phyloP scores from a whole-genome alignment of 768 basidiomycete genomes.

The Mycena epipterygia region DNA sequence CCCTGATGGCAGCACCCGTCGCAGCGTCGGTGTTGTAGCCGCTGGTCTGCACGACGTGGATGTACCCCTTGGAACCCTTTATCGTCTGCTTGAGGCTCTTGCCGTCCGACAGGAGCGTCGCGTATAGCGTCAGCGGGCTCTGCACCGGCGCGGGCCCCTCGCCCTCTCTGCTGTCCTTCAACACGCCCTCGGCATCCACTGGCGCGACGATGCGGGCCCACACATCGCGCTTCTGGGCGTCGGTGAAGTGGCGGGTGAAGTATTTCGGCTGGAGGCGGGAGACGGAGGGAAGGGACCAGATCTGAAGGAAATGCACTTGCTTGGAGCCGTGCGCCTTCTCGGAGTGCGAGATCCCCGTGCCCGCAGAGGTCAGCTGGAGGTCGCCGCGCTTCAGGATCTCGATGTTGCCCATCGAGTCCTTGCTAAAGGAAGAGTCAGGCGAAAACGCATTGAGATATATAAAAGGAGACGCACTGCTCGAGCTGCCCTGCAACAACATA shows the following conservation, averaged over 20 bases:
- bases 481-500: constrained; percentile 86
- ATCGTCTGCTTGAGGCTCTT: constrained; percentile 68
- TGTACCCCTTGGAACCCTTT: constrained; percentile 73
- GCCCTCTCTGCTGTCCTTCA: constrained; percentile 68
- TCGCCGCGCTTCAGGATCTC: constrained; percentile 93
- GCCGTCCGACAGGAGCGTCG: constrained; percentile 76
- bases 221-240: constrained; percentile 83
- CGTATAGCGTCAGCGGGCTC: constrained; percentile 76
- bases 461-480: constrained; percentile 73
- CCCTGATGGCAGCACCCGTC: constrained; percentile 68
- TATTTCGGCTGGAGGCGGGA: constrained; percentile 78
- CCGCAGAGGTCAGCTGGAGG: constrained; percentile 92
- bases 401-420: constrained; percentile 92
- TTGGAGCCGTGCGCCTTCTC: constrained; percentile 60
- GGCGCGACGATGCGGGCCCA: constrained; percentile 87
- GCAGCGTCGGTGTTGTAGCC: constrained; percentile 79
- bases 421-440: constrained; percentile 57
- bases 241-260: constrained; percentile 88
- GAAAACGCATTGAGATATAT: not conserved
- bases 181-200: constrained; percentile 68
- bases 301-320: constrained; percentile 67
- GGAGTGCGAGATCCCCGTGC: constrained; percentile 91
- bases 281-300: constrained; percentile 62
- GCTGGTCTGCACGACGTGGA: constrained; percentile 89
- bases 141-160: constrained; percentile 87